A percentile compares a stretch with the other conserved stretches of the same genome.
Conservation (phyloP, 305 asterid species). For the Fraxinus albicans region DNA sequence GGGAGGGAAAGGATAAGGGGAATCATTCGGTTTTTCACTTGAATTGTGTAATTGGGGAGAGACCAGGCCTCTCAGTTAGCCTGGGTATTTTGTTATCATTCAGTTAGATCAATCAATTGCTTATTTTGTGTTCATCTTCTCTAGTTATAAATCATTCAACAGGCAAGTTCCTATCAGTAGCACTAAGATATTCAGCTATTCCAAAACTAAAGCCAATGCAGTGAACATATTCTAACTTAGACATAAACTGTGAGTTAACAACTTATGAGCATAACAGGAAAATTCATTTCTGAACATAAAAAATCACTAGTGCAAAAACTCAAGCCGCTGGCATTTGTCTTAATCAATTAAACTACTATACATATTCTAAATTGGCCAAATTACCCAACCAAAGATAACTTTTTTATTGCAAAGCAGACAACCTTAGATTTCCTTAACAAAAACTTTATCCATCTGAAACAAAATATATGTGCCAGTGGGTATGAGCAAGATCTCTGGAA, state of each 20-base stretch:
- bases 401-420: background rate
- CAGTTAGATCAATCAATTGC: too few relatives aligned
- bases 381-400: background rate
- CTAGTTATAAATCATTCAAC: too few relatives aligned
- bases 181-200: background rate
- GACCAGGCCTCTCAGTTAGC: too few relatives aligned
- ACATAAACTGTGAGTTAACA: background rate
- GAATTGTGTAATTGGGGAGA: too few relatives aligned
- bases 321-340: background rate
- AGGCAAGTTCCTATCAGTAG: background rate
- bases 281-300: background rate
- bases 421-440: background rate
- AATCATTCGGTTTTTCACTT: too few relatives aligned
- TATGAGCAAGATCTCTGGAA: background rate
- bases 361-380: background rate
- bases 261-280: background rate
- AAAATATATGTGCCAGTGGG: background rate
- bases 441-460: background rate
- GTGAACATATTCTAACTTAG: background rate
- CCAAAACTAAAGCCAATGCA: background rate
- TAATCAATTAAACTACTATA: background rate
- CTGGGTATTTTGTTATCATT: too few relatives aligned
- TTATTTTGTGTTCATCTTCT: too few relatives aligned
- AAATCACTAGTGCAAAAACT: background rate
- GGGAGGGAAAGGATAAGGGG: too few relatives aligned